Base-by-base conservation (phyloP, 1,139 yeast species). In the Candida labiduridarum region DNA sequence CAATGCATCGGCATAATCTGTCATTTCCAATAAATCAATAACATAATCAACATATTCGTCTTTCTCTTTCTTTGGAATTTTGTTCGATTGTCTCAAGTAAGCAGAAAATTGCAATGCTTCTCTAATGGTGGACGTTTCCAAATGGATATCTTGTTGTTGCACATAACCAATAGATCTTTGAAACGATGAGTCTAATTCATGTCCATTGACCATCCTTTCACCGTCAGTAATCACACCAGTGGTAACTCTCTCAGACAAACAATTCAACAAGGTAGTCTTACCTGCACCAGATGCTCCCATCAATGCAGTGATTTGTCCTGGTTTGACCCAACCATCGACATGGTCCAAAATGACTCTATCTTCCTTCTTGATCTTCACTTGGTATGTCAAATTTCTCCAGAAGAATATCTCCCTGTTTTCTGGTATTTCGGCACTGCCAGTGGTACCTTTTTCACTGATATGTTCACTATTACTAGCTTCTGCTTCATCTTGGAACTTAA, bases 381-480 rank as follows among this genome's bases (percentile, higher is more conserved):
- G 87, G 64, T 87, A 88, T 54, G 89, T 84, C 47, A 88, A 83
- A 62, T 87, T 82, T 65, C 82, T 82, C 96, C 96, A 88, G 62
- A 86, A 89, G 80, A 87, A 88, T 48, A 85, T 82, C 47, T 85
- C 78, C 35, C 59, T 33, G 45, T 49, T 47, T 18, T 48, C 46
- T 40, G 60, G 52, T 22, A 54, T 27, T 41, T 54, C 49, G 10
- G 16, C 33, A 38, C 42, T 47, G 25, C 38, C 43, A 25, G 7
- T 18, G 9, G 47, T 22, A 9, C 16, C 34, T 15, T 31, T 36
- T 16, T 47, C 46, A 31, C 34, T 33, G 48, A 19, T 52, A 59
- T 65, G 36, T 47, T 35, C 49, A 33, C 38, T 46, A 10, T 39
- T 48, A 12, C 19, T 41, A n/a, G 45, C 47, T 41, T 46, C 48